A percentile compares a stretch with the other conserved stretches of the same genome.
phyloP scores from a whole-genome alignment of 805 yeast species.

The Saccharomycopsis sp. region DNA sequence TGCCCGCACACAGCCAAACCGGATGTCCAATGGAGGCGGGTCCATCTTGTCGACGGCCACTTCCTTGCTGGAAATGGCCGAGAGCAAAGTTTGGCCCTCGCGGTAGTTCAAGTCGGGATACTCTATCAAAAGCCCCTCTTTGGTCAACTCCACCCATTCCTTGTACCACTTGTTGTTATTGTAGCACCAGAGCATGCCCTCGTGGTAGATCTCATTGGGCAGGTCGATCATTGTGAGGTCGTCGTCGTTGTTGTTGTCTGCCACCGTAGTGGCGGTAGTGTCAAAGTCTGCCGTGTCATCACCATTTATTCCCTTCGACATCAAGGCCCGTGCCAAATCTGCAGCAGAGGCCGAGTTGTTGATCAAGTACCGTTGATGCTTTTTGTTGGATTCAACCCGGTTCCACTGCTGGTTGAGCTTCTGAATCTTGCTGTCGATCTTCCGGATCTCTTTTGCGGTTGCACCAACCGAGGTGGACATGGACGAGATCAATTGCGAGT shows the following conservation, averaged over 20 bases:
- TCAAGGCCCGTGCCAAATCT: slow-evolving; percentile 1
- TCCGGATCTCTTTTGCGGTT: too few species aligned
- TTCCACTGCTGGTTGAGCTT: background rate
- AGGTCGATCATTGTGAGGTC: slow-evolving; percentile 2
- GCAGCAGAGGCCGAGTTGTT: slow-evolving; percentile 1
- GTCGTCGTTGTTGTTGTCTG: background rate
- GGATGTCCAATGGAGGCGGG: slow-evolving; percentile 64
- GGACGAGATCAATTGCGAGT: too few species aligned
- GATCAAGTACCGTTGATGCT: slow-evolving; percentile 1
- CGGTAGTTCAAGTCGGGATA: slow-evolving; percentile 66
- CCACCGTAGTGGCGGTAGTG: slow-evolving; percentile 4
- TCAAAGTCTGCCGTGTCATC: background rate
- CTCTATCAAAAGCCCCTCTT: slow-evolving; percentile 59
- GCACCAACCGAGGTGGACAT: too few species aligned
- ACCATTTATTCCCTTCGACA: background rate
- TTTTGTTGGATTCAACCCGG: background rate
- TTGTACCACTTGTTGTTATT: slow-evolving; percentile 77
- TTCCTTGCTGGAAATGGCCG: too few species aligned
- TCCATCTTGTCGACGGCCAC: too few species aligned
- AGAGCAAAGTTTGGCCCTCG: too few species aligned
- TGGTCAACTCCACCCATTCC: slow-evolving; percentile 74
- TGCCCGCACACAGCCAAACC: slow-evolving; percentile 46
- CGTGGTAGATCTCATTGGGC: slow-evolving; percentile 11
- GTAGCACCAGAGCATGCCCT: slow-evolving; percentile 47
- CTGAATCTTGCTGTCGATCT: background rate